These are phyloP conservation scores for Tylopilus plumbeoviolaceoides DNA, from an alignment of 768 basidiomycete genomes.

Conservation along the genomic window DNA sequence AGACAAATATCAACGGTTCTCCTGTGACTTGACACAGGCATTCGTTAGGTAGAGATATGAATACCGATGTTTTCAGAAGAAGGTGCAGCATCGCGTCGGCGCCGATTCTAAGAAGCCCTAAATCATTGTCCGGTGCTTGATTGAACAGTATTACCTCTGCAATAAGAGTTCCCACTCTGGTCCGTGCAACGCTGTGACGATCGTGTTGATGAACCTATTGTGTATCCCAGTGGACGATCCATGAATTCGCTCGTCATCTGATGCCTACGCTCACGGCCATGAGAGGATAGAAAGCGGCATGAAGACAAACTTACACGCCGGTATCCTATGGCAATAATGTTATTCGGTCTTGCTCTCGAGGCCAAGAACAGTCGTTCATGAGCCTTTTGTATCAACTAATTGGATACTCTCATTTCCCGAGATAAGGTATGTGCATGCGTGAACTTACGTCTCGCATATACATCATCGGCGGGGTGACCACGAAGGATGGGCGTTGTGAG, in stretches of 20 bases:
- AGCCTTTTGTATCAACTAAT: slow-evolving; percentile 58
- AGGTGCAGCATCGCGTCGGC: slow-evolving; percentile 74
- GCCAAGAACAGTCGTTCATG: slow-evolving; percentile 50
- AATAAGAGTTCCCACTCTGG: slow-evolving; percentile 66
- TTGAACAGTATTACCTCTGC: slow-evolving; percentile 41
- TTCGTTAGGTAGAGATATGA: slow-evolving; percentile 73
- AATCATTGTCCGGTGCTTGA: neutral
- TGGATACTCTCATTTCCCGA: neutral
- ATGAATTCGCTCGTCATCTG: slow-evolving; percentile 36
- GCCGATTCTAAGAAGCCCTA: slow-evolving; percentile 54
- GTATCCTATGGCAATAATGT: slow-evolving; percentile 68
- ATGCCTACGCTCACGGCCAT: slow-evolving; percentile 10
- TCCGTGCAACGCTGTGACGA: slow-evolving; percentile 60
- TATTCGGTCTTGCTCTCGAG: slow-evolving; percentile 37
- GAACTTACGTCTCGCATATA: slow-evolving; percentile 52
- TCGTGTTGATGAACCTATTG: slow-evolving; percentile 70
- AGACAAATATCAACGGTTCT: slow-evolving; percentile 51
- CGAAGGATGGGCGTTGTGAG: slow-evolving; percentile 23
- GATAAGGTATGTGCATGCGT: neutral
- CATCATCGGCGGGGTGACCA: slow-evolving; percentile 37
- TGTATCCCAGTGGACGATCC: slow-evolving; percentile 42
- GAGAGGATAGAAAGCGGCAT: neutral
- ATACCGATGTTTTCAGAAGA: slow-evolving; percentile 70
- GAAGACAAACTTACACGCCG: slow-evolving; percentile 39
- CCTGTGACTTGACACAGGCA: slow-evolving; percentile 86